phyloP scores from a whole-genome alignment of 1,139 yeast genomes.

The Yamadazyma sp. region DNA sequence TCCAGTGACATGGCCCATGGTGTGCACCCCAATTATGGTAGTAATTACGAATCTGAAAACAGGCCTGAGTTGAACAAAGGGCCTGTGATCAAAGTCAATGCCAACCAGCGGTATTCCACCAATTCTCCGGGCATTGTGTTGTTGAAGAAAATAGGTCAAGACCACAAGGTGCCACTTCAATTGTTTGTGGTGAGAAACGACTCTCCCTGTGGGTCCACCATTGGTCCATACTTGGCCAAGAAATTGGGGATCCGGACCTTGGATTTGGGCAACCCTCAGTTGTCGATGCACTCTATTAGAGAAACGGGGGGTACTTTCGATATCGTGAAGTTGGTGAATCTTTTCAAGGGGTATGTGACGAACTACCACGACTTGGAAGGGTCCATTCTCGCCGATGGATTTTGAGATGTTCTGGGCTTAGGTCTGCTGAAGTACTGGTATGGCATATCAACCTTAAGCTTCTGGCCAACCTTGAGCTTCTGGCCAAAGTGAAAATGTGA shows the following conservation, averaged over 20 bases:
- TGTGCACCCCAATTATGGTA: constrained; percentile 86
- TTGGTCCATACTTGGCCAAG: constrained; percentile 91
- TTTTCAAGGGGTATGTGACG: constrained; percentile 65
- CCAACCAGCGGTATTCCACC: constrained; percentile 93
- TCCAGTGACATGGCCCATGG: constrained; percentile 99
- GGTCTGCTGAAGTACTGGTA: too few species aligned
- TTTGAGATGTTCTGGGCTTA: constrained; percentile 7
- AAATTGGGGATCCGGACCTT: constrained; percentile 86
- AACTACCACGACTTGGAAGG: constrained; percentile 30
- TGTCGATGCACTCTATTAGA: constrained; percentile 93
- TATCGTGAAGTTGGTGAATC: constrained; percentile 56
- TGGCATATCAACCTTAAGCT: too few species aligned
- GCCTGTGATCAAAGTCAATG: constrained; percentile 90
- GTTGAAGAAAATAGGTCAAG: constrained; percentile 68
- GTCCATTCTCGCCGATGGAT: constrained; percentile 27
- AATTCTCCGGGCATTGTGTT: constrained; percentile 87
- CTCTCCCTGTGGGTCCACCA: constrained; percentile 94
- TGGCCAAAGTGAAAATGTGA: too few species aligned
- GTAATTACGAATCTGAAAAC: constrained; percentile 73
- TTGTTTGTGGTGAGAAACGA: constrained; percentile 89
- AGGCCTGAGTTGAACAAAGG: constrained; percentile 83
- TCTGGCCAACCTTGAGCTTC: too few species aligned
- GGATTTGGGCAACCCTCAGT: constrained; percentile 91
- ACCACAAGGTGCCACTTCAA: constrained; percentile 67
- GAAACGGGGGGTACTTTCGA: constrained; percentile 90